Percentiles rank a stretch among this genome's conserved stretches.
phyloP scores from a whole-genome alignment of 1,139 yeast genomes.

The Pichia sp. region DNA sequence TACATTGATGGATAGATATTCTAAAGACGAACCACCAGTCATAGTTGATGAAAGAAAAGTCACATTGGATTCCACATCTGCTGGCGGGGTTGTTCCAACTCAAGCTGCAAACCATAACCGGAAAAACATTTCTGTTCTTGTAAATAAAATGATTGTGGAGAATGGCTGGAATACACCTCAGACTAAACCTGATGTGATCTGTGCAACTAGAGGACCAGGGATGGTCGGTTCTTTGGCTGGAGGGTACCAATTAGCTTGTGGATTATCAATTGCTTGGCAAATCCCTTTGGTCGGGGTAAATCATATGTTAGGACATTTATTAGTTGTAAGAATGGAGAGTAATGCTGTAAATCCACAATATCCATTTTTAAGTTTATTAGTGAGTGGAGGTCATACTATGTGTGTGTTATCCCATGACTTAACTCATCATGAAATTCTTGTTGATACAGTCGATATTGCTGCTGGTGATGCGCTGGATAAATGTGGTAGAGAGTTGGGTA shows the following conservation, averaged over 20 bases:
- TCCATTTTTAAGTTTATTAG: conserved; percentile 77
- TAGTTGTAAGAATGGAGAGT: conserved; percentile 54
- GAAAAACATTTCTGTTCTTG: conserved; percentile 42
- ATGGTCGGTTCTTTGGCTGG: conserved; percentile 86
- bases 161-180: conserved; percentile 31
- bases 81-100: conserved; percentile 88
- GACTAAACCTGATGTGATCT: conserved; percentile 58
- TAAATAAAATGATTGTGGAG: conserved; percentile 33
- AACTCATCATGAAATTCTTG: conserved; percentile 61
- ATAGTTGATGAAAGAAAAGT: conserved; percentile 56
- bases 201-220: conserved; percentile 96
- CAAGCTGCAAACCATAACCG: conserved; percentile 82
- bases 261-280: conserved; percentile 70
- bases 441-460: conserved; percentile 80
- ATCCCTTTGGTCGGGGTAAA: conserved; percentile 85
- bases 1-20: conserved; percentile 55
- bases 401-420: conserved; percentile 61
- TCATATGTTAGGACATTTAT: conserved; percentile 90
- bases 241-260: conserved; percentile 81
- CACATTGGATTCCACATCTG: conserved; percentile 58
- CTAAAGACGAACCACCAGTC: conserved; percentile 36
- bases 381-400: conserved; percentile 95
- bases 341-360: conserved; percentile 48
- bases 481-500: conserved; percentile 80
- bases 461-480: conserved; percentile 93